Base-by-base conservation (phyloP, 805 yeast species). In the Geotrichum ghanense region DNA sequence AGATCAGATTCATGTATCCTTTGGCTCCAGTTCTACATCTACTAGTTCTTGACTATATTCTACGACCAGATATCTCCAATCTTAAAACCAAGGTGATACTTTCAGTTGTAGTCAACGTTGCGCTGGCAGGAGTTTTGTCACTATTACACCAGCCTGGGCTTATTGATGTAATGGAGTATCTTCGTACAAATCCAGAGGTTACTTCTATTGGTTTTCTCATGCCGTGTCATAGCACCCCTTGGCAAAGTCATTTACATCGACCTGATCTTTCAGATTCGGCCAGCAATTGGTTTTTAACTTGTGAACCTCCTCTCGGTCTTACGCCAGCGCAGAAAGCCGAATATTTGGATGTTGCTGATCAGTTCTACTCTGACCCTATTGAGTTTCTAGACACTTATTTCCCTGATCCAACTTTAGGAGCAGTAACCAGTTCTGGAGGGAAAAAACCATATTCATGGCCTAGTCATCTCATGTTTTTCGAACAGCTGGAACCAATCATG, bases 141-240 rank as follows among this genome's bases (percentile, higher is more conserved):
- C 70, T 70, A n/a, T 64, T 77, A 27, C 90, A 92, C 58, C 98
- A 92, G 65, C 69, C 83, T 17, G 99, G 98, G 1, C 95, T 79
- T 17, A 75, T 89, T 14, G 79, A 74, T 34, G 81, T 88, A 0
- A 71, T 83, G 10, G 63, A 74, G 12, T 70, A 68, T 43, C 56
- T 89, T 20, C 70, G 79, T 37, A 50, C 63, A 20, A 60, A 68
- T 26, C 56, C 64, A 2, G 54, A 59, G 3, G 70, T 76, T 7
- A 51, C 63, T 6, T 71, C 83, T 1, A 65, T 89, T 23, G 95
- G 96, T 0, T 85, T 92, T 54, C 62, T 92, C 14, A 87, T 89
- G 59, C 98, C 99, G 0, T 92, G 99, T 57, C 99, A 92, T 62
- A 89, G 97, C 0, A 90, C 97, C 0, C 99, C 98, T 2, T 84